Percentiles rank a stretch among this genome's conserved stretches.
Evolutionary conservation across 768 basidiomycete genomes (phyloP).

Genomic region (Candolleomyces eurysporus): DNA sequence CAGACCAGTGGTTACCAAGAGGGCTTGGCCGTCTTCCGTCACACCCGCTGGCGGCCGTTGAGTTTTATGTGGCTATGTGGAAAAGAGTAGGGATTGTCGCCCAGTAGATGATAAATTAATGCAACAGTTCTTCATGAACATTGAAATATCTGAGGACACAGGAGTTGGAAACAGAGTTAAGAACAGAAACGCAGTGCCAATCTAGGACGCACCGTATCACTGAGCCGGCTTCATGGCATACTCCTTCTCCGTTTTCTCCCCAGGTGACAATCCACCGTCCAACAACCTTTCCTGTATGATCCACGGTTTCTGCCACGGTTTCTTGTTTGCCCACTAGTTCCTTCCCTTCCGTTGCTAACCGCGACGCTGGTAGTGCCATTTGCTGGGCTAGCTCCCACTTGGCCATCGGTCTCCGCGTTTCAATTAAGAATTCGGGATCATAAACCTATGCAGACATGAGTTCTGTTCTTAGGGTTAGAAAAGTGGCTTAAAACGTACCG

Average conservation of each 20-base stretch:
- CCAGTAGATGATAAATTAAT: slow-evolving; percentile 10
- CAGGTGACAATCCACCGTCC: slow-evolving; percentile 82
- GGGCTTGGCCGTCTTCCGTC: no score
- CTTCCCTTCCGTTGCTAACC: slow-evolving; percentile 25
- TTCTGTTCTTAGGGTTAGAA: background rate
- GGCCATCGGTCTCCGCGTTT: slow-evolving; percentile 67
- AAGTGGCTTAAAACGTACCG: slow-evolving; percentile 31
- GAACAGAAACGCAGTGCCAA: background rate
- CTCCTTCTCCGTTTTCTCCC: slow-evolving; percentile 63
- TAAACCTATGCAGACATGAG: slow-evolving; percentile 45
- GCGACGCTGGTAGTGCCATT: slow-evolving; percentile 46
- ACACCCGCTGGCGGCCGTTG: no score
- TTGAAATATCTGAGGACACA: slow-evolving; percentile 37
- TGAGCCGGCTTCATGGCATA: slow-evolving; percentile 60
- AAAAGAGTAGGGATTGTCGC: background rate
- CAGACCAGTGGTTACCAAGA: no score
- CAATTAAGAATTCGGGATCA: slow-evolving; percentile 68
- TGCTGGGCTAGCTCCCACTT: slow-evolving; percentile 73
- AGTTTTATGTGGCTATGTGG: background rate
- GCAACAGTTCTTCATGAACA: slow-evolving; percentile 46
- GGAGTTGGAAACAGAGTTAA: background rate
- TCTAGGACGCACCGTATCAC: slow-evolving; percentile 55
- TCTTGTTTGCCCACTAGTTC: slow-evolving; percentile 55
- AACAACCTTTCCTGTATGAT: slow-evolving; percentile 54
- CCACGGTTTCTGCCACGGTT: slow-evolving; percentile 76